Evolutionary conservation across 2,329 filamentous ascomycete genomes (phyloP).

Genomic region (Claviceps fusiformis): DNA sequence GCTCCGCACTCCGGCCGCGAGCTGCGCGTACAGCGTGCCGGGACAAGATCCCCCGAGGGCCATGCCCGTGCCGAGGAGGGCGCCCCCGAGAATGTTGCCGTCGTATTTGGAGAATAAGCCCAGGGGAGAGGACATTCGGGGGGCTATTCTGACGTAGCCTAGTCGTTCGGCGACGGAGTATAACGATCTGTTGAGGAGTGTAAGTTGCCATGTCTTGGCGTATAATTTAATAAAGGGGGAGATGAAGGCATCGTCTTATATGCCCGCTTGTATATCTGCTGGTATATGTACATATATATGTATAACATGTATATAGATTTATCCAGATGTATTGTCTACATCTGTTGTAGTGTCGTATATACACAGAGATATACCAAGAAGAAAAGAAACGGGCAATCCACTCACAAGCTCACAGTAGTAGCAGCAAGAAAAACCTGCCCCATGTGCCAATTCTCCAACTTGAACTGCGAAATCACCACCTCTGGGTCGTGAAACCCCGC

Average conservation of each 20-base stretch:
- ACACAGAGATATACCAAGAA: not conserved
- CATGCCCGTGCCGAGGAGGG: slow-evolving; percentile 52
- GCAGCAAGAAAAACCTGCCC: slow-evolving; percentile 49
- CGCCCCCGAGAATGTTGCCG: slow-evolving; percentile 51
- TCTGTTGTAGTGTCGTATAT: not conserved
- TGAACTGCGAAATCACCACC: slow-evolving; percentile 48
- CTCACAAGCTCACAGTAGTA: slow-evolving; percentile 48
- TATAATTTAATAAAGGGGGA: not conserved
- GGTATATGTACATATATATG: not conserved
- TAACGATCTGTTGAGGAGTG: slow-evolving; percentile 21
- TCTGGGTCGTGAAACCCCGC: slow-evolving; percentile 47
- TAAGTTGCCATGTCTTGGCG: not conserved
- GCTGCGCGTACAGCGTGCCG: slow-evolving; percentile 49
- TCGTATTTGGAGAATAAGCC: slow-evolving; percentile 42
- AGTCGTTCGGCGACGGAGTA: slow-evolving; percentile 32
- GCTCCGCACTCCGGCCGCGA: slow-evolving; percentile 37
- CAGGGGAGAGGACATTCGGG: slow-evolving; percentile 37
- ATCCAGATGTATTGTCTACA: too few relatives aligned
- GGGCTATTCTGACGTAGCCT: slow-evolving; percentile 28
- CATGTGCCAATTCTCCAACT: slow-evolving; percentile 51
- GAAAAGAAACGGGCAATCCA: slow-evolving; percentile 3
- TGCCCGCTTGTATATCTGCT: too few relatives aligned
- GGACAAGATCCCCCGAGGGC: slow-evolving; percentile 51
- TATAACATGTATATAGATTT: too few relatives aligned
- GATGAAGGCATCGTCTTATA: not conserved